These are phyloP conservation scores for Agaricus sinodeliciosus DNA, from an alignment of 768 basidiomycete genomes.

Conservation along the genomic window DNA sequence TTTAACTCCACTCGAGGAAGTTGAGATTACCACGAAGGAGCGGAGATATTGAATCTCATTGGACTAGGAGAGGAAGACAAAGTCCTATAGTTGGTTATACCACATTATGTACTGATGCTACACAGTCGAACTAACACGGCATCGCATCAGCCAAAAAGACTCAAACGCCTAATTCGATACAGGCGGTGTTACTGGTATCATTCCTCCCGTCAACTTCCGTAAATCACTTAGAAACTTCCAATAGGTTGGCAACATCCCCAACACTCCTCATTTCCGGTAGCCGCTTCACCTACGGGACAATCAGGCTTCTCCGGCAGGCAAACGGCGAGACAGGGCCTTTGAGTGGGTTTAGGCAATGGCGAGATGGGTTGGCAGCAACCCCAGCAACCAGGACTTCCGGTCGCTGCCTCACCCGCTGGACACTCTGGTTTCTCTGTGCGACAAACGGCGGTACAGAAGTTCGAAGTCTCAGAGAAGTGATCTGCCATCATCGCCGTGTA, in stretches of 20 bases:
- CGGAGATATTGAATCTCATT: too few relatives aligned
- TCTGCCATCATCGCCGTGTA: not conserved
- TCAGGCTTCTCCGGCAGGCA: not conserved
- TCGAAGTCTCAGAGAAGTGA: not conserved
- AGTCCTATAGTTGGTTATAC: too few relatives aligned
- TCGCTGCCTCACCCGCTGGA: not conserved
- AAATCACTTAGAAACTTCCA: not conserved
- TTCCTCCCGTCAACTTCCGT: too few relatives aligned
- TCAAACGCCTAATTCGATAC: too few relatives aligned
- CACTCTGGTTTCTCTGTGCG: not conserved
- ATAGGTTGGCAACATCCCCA: conserved; percentile 8
- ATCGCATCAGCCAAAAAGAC: too few relatives aligned
- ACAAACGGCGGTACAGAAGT: not conserved
- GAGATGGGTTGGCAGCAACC: conserved; percentile 3
- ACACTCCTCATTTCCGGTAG: not conserved
- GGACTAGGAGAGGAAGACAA: too few relatives aligned
- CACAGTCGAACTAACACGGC: too few relatives aligned
- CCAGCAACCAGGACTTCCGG: not conserved
- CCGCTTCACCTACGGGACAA: not conserved
- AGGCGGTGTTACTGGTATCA: too few relatives aligned
- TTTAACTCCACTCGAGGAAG: too few relatives aligned
- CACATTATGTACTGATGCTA: too few relatives aligned
- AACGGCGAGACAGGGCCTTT: not conserved
- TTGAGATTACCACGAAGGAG: too few relatives aligned
- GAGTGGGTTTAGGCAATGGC: not conserved